A percentile compares a stretch with the other conserved stretches of the same genome.
phyloP scores from a whole-genome alignment of 2,329 filamentous ascomycete genomes.

The Simplicillium aogashimaense region DNA sequence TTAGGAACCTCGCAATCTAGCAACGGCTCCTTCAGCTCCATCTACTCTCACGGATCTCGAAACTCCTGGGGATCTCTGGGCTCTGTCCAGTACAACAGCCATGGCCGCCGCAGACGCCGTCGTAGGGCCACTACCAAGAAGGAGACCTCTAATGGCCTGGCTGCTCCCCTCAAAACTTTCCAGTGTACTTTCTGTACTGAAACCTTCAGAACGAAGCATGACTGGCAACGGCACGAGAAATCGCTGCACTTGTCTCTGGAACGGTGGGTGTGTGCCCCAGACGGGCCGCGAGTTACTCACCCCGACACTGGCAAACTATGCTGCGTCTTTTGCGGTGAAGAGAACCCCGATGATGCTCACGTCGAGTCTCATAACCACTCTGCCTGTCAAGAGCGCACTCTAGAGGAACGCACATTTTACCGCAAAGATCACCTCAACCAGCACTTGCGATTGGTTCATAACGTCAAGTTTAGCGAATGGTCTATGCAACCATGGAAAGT shows the following conservation, averaged over 20 bases:
- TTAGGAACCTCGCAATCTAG: constrained; percentile 52
- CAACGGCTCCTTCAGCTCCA: constrained; percentile 46
- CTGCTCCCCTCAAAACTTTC: constrained; percentile 42
- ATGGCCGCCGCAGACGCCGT: constrained; percentile 40
- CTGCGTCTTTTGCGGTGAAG: constrained; percentile 51
- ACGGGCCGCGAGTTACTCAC: constrained; percentile 44
- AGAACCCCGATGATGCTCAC: constrained; percentile 44
- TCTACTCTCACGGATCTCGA: constrained; percentile 47
- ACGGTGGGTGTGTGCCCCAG: constrained; percentile 54
- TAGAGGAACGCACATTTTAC: constrained; percentile 55
- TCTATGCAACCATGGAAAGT: constrained; percentile 57
- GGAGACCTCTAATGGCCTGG: constrained; percentile 22
- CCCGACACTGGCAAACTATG: constrained; percentile 46
- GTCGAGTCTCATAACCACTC: constrained; percentile 50
- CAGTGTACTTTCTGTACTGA: constrained; percentile 63
- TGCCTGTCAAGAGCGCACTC: constrained; percentile 55
- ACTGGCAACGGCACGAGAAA: constrained; percentile 64
- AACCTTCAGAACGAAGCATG: constrained; percentile 57
- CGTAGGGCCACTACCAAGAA: constrained; percentile 29
- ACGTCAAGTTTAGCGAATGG: constrained; percentile 50
- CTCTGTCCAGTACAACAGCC: constrained; percentile 29
- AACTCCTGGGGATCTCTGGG: constrained; percentile 44
- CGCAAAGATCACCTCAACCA: constrained; percentile 59
- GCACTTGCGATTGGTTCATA: constrained; percentile 52
- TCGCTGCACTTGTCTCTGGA: constrained; percentile 55